These are phyloP conservation scores for Thermomucor indicae-seudaticae DNA, from an alignment of 371 early-diverging fungal genomes.

Conservation along the genomic window DNA sequence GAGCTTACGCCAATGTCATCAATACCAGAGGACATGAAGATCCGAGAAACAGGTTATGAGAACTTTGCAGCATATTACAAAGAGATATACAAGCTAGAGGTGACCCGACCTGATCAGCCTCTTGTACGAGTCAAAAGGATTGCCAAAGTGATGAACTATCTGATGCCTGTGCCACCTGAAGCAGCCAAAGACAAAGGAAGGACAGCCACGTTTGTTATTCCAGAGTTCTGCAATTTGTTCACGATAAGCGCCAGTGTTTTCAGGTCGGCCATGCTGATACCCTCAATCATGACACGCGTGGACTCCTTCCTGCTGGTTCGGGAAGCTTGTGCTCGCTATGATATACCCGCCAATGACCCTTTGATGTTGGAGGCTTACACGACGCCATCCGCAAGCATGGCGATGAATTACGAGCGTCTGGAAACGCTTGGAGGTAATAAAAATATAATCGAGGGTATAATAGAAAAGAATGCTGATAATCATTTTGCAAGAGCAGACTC, in stretches of 20 bases:
- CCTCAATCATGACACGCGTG: conserved; percentile 66
- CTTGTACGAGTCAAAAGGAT: conserved; percentile 42
- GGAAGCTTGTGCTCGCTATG: conserved; percentile 48
- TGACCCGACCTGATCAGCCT: conserved; percentile 38
- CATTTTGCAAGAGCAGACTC: conserved; percentile 52
- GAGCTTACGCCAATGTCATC: conserved; percentile 38
- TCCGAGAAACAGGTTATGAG: conserved; percentile 35
- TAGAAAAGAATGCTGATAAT: neutral
- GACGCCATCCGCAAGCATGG: conserved; percentile 62
- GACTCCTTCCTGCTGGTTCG: conserved; percentile 58
- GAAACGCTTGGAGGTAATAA: conserved; percentile 81
- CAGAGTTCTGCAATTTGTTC: conserved; percentile 50
- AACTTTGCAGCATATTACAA: conserved; percentile 53
- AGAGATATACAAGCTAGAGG: conserved; percentile 19
- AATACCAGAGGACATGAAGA: conserved; percentile 18
- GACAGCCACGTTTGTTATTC: conserved; percentile 42
- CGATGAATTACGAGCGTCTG: conserved; percentile 88
- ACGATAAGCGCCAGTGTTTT: conserved; percentile 53
- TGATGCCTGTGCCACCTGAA: conserved; percentile 30
- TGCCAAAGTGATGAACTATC: conserved; percentile 46
- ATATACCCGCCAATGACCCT: conserved; percentile 32
- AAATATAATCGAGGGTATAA: neutral
- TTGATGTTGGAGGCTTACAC: conserved; percentile 74
- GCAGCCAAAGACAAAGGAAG: conserved; percentile 20
- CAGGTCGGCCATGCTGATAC: conserved; percentile 52